Conservation (phyloP, 768 basidiomycete genomes). For the Naematelia encephala region DNA sequence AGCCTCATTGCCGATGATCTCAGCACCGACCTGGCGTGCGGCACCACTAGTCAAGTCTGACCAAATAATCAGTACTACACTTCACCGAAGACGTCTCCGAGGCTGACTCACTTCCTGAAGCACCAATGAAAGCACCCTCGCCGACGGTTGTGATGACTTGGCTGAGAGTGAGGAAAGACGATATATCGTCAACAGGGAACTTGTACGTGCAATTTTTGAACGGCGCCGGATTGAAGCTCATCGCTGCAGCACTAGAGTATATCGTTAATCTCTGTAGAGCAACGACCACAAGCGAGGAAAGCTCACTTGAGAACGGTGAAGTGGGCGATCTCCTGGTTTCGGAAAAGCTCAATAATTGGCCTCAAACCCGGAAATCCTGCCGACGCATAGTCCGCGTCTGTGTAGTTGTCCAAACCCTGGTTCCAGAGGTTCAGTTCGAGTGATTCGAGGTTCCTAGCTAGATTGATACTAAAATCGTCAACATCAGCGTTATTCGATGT, state of each 20-base stretch:
- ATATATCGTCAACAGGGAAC: conserved; percentile 18
- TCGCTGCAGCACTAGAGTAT: background rate
- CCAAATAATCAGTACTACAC: background rate
- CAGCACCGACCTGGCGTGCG: conserved; percentile 13
- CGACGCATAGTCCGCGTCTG: conserved; percentile 20
- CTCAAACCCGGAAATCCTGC: conserved; percentile 22
- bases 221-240: background rate
- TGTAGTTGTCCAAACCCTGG: conserved; percentile 24
- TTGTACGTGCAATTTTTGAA: conserved; percentile 31
- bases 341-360: conserved; percentile 17
- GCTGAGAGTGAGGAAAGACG: conserved; percentile 6
- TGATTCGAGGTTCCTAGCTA: conserved; percentile 29
- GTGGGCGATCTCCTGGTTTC: conserved; percentile 29
- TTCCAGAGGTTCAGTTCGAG: conserved; percentile 25
- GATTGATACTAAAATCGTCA: conserved; percentile 20
- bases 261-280: background rate
- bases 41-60: conserved; percentile 16
- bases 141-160: conserved; percentile 29
- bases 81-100: no score
- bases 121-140: conserved; percentile 28
- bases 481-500: background rate
- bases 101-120: conserved; percentile 17
- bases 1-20: conserved; percentile 27
- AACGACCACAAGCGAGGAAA: background rate
- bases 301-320: conserved; percentile 31